Evolutionary conservation across 2,329 filamentous ascomycete genomes (phyloP), one percentile per base, ranked within the genome.

Genomic region (Penicillium sclerotigenum): DNA sequence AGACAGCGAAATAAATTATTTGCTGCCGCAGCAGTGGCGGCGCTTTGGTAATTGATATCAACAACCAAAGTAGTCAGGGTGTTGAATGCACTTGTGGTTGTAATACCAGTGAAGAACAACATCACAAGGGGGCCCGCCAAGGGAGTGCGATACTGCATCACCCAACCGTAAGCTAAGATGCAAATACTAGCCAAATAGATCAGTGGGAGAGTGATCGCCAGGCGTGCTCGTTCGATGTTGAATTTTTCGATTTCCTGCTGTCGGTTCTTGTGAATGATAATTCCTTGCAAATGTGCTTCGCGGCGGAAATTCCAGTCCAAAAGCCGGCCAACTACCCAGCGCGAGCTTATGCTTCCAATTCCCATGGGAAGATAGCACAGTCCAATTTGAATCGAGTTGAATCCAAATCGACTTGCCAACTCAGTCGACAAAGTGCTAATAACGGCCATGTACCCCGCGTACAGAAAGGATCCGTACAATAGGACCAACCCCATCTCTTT

Each of bases 291-390:
- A 14, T 83, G 82, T 3, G 64, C 59, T 82, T 84, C 56, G 77
- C 80, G 58, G 83, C 82, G 60, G 70, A 89, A 95, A 70, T 91
- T 91, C 79, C 83, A 86, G 71, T 90, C 88, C 34, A 89, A 79
- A 1, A 84, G 26, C n/a, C 42, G 40, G 22, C 64, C 49, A 22
- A 64, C 54, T 10, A 57, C 54, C 65, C 65, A 66, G 4, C 61
- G 59, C 18, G 75, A 68, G 53, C 41, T 73, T 68, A 67, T 50
- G 24, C 63, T 62, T n/a, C 60, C 61, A 6, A 62, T 33, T 0
- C 63, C 63, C 2, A 65, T 18, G 0, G 62, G 63, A 13, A 67
- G 40, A 46, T 63, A 68, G 54, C 64, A 67, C 1, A 68, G 42
- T 14, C 64, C 66, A 8, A 68, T 40, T 36, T 64, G 59, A n/a